Base-by-base conservation (phyloP, 2,329 filamentous ascomycete species). In the Trichoderma sp. region DNA sequence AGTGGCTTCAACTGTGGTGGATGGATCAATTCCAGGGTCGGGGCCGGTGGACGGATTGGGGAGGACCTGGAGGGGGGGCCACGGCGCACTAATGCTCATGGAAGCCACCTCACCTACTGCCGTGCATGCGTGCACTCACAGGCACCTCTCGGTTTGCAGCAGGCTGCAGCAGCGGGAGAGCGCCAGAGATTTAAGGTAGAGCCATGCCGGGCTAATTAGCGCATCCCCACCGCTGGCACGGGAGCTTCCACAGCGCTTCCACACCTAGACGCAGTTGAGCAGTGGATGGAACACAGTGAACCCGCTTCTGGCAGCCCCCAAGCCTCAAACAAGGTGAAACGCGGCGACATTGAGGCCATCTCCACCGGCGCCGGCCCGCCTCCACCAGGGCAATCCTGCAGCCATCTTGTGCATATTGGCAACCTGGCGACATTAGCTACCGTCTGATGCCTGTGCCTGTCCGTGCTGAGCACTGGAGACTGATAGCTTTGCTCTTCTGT, bases 191-290 rank as follows among this genome's bases (percentile, higher is more conserved):
- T 34, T 34, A 17, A 39, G 39, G 39, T 63, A 63, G 60, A 63
- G 60, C 60, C 64, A 56, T 54, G 64, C 34, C 43, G 50, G 51
- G 44, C 57, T 61, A 65, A 65, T 65, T 65, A 61, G 64, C 64
- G 57, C 64, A 65, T 61, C 64, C 34, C 64, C 64, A 65, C 64
- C 58, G 21, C 52, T 50, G 58, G 54, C 57, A 61, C 56, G 43
- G 50, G 64, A 65, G 57, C 57, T 65, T 65, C 56, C 55, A 60
- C 64, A 62, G 57, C 58, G 44, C 64, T 65, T 65, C 64, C 43
- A 61, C 50, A 5, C 34, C 34, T 39, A 12, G 34, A 62, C 28
- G 64, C 30, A 34, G 7, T 7, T 34, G 30, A 34, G 21, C n/a
- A n/a, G n/a, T n/a, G 26, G 26, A 28, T 28, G 3, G 28, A 28